Base-by-base conservation (phyloP, 2,329 filamentous ascomycete species). In the Claviceps maximensis region DNA sequence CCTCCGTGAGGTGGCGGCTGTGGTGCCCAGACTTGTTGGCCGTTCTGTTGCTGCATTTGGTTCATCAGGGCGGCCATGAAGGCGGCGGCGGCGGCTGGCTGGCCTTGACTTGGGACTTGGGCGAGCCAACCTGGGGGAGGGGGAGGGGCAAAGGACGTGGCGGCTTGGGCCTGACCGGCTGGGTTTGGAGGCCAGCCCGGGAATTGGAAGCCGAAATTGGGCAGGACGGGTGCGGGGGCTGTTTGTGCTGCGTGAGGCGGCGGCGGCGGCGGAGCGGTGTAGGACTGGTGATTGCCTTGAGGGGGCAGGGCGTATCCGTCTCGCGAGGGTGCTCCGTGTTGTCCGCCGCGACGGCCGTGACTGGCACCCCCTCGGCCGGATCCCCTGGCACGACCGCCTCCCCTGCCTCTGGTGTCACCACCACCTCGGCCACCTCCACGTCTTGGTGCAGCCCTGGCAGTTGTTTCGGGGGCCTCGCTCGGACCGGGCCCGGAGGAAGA, bases 11-110 rank as follows among this genome's bases (percentile, higher is more conserved):
- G 67, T 19, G 63, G 64, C 23, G 48, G 50, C n/a, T 48, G 51
- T 12, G 44, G 65, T 15, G 59, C 58, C 60, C 62, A 66, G 33
- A 57, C 58, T 25, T 62, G 60, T 55, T 50, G 48, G 1, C 62
- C 61, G n/a, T n/a, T n/a, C 47, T 67, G 64, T 48, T 62, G 61
- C 57, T 71, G 69, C 63, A 72, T 70, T 54, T 74, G 72, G 41
- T 62, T 68, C 65, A 76, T 71, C 38, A 75, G 56, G 4, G 71
- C 73, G 42, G 75, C 73, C 54, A 83, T 71, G 61, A 83, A 76
- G 1, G 76, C 73, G 3, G 80, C 73, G 48, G 69, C 47, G 64
- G 64, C 38, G 17, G 70, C 62, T 42, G 69, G 57, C 46, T 58
- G 57, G 38, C 55, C 59, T 54, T 65, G 66, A 19, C 50, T 48